Evolutionary conservation across 192 early-diverging fungal genomes (phyloP), one percentile per base, ranked within the genome.

Genomic region (Spizellomyces sp.): DNA sequence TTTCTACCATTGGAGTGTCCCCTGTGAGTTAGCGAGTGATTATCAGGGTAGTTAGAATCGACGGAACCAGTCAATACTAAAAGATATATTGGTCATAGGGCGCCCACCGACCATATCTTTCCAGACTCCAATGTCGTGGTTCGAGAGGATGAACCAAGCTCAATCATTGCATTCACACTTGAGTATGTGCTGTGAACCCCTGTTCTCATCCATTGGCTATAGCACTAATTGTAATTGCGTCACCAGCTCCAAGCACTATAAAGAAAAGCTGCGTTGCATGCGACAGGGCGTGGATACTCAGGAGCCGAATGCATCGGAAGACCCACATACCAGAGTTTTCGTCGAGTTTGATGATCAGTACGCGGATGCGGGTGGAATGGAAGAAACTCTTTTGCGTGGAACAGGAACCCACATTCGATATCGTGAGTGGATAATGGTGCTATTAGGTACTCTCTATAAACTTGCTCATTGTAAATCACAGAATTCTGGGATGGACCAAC

Each of bases 131-230:
- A 83, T 17, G 87, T 98, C 48, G 89, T 98, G 54, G 88, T 96
- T 9, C 86, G 93, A 56, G 95, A 98, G 73, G 88, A 93, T 62
- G 95, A 98, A 71, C 95, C 94, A 4, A 93, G 92, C 71, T 93
- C 94, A 0, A 96, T 98, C 64, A 94, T 98, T 64, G 92, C 96
- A 4, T 90, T 92, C 75, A 91, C 96, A 0, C 79, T 98, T 44
- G 85, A 88, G 79, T 90, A 66, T 21, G 69, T 58, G 27, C 27
- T 36, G 27, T 36, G 27, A 36, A 36, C 27, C 27, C 27, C 27
- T 36, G 27, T 36, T 36, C 3, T 36, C 27, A 22, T 61, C 10
- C 27, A 22, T 61, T 12, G 14, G 12, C 59, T 22, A 42, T 15
- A 42, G 42, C 41, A 41, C 58, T 8, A 5, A 12, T 48, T 70